Evolutionary conservation across 2,329 filamentous ascomycete species (phyloP).

Genomic region (Trichoderma koningii): DNA sequence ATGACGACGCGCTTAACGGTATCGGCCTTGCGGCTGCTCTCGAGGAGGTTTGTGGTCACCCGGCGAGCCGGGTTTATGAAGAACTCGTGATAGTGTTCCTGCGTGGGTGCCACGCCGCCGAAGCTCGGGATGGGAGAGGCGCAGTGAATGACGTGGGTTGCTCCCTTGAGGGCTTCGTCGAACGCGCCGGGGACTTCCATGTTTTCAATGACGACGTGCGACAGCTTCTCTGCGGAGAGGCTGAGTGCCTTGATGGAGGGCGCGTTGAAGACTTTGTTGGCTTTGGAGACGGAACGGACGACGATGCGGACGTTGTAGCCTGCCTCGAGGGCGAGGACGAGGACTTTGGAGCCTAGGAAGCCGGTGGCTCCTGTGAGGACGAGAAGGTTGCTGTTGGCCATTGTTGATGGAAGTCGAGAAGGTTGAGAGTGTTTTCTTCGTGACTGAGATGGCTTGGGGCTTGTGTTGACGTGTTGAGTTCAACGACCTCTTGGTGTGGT

Average conservation of each 20-base stretch:
- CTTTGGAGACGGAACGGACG: constrained; percentile 1
- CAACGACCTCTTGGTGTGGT: too few species aligned
- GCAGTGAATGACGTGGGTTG: constrained; percentile 9
- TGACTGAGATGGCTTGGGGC: background rate
- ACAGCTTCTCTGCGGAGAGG: background rate
- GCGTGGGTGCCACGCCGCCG: background rate
- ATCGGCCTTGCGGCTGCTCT: constrained; percentile 2
- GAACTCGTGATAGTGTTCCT: background rate
- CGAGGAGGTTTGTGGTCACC: background rate
- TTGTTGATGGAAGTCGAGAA: background rate
- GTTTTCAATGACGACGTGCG: background rate
- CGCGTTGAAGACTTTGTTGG: background rate
- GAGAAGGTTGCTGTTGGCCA: background rate
- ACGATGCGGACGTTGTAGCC: constrained; percentile 8
- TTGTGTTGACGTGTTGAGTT: background rate
- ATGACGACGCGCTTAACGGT: background rate
- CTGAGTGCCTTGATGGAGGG: background rate
- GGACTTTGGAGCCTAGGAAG: constrained; percentile 4
- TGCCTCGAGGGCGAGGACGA: background rate
- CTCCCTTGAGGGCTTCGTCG: constrained; percentile 18
- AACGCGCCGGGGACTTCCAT: constrained; percentile 1
- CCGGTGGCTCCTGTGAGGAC: constrained; percentile 11
- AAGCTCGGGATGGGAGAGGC: constrained; percentile 8
- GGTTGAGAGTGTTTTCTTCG: background rate
- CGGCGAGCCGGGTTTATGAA: constrained; percentile 3